Conservation (phyloP, 306 rosid species). For the Rubus parviflorus region DNA sequence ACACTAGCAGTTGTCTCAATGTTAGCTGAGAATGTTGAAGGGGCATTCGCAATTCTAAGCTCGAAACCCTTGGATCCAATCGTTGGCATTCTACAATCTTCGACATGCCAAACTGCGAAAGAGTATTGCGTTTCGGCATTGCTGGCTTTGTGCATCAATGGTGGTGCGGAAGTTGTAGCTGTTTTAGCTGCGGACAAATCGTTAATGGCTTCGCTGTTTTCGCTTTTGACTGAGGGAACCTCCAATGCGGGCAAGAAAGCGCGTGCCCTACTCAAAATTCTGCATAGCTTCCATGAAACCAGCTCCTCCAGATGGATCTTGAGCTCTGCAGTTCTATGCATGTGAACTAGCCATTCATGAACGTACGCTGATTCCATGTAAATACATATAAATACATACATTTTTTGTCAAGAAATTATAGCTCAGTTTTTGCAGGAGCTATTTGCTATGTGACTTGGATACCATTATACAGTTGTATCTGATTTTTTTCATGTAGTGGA, state of each 20-base stretch:
- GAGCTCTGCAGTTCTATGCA: constrained; percentile 25
- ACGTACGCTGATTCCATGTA: constrained; percentile 34
- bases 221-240: constrained; percentile 53
- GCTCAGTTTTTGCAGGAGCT: constrained; percentile 44
- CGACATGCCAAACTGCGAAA: constrained; percentile 33
- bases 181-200: constrained; percentile 47
- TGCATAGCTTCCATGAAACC: constrained; percentile 56
- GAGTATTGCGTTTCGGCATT: constrained; percentile 64
- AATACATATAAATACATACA: not conserved
- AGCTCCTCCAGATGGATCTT: constrained; percentile 29
- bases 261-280: constrained; percentile 53
- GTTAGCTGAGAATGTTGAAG: constrained; percentile 59
- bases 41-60: constrained; percentile 40
- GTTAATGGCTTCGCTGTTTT: constrained; percentile 58
- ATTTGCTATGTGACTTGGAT: constrained; percentile 19
- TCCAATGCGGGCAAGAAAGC: constrained; percentile 63
- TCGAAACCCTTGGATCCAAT: constrained; percentile 36
- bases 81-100: constrained; percentile 31
- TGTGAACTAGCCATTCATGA: constrained; percentile 40
- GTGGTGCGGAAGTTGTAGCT: constrained; percentile 50
- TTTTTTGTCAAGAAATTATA: not conserved
- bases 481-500: constrained; percentile 15
- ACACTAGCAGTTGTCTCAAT: constrained; percentile 57
- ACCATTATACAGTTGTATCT: not conserved
- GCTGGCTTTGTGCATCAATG: constrained; percentile 57